Evolutionary conservation across 78 protist species (phyloP).

Genomic region (Dictyostelium intermedium): DNA sequence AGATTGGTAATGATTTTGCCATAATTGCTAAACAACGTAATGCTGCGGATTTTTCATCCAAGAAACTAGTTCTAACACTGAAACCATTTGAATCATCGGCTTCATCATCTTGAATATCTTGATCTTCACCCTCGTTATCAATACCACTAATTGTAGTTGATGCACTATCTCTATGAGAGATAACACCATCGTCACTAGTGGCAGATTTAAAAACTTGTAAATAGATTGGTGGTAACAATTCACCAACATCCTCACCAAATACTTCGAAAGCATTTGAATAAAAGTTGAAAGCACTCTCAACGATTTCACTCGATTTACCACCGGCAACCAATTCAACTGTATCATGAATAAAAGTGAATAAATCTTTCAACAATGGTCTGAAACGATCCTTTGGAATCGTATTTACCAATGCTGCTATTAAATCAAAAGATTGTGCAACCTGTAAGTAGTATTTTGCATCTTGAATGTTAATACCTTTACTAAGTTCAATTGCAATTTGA

Average conservation of each 20-base stretch:
- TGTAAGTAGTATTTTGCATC: not conserved
- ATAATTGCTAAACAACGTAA: constrained; percentile 13
- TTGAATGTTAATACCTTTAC: not conserved
- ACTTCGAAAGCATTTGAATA: constrained; percentile 35
- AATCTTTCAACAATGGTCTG: not conserved
- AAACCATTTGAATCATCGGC: not conserved
- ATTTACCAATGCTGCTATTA: constrained; percentile 12
- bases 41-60: constrained; percentile 68
- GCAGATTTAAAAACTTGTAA: constrained; percentile 17
- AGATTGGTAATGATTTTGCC: constrained; percentile 13
- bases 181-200: constrained; percentile 39
- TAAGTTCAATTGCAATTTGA: not conserved
- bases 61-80: constrained; percentile 15
- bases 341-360: not conserved
- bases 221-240: not conserved
- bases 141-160: not conserved
- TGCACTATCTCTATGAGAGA: not conserved
- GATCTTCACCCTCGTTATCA: constrained; percentile 63
- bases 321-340: not conserved
- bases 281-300: constrained; percentile 43
- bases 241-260: constrained; percentile 28
- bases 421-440: constrained; percentile 31
- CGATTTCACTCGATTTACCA: constrained; percentile 6
- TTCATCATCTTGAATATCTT: constrained; percentile 25
- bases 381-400: constrained; percentile 57